Conservation (phyloP, 225 moss, liverwort and hornwort species). For the Marchantia paleacea region DNA sequence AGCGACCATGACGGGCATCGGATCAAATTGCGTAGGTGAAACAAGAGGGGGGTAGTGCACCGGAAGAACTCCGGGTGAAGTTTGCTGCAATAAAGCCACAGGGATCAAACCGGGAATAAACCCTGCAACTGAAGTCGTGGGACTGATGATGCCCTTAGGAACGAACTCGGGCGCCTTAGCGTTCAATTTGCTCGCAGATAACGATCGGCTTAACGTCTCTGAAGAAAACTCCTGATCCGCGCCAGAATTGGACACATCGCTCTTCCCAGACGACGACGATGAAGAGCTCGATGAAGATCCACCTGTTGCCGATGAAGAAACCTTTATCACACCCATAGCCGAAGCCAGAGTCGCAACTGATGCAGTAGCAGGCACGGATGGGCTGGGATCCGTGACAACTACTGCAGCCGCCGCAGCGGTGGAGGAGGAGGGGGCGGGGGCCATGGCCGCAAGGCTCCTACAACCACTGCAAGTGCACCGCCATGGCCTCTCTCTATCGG, state of each 20-base stretch:
- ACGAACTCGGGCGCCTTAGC: slow-evolving; percentile 88
- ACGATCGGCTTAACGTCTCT: slow-evolving; percentile 69
- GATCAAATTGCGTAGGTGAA: slow-evolving; percentile 30
- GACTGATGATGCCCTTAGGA: slow-evolving; percentile 63
- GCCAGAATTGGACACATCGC: slow-evolving; percentile 19
- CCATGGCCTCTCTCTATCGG: slow-evolving; percentile 32
- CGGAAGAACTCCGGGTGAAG: slow-evolving; percentile 40
- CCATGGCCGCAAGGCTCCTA: slow-evolving; percentile 35
- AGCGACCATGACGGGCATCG: slow-evolving; percentile 23
- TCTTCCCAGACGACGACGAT: slow-evolving; percentile 23
- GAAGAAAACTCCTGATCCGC: slow-evolving; percentile 35
- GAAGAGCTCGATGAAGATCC: slow-evolving; percentile 24
- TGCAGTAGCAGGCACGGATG: slow-evolving; percentile 44
- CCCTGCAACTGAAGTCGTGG: slow-evolving; percentile 52
- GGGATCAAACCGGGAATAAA: slow-evolving; percentile 45
- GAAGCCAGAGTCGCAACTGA: slow-evolving; percentile 50
- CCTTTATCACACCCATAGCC: slow-evolving; percentile 38
- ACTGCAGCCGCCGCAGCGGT: slow-evolving; percentile 30
- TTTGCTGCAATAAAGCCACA: slow-evolving; percentile 30
- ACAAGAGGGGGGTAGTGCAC: slow-evolving; percentile 28
- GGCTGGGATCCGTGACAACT: slow-evolving; percentile 43
- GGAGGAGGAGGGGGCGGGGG: slow-evolving; percentile 33
- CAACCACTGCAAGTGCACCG: slow-evolving; percentile 23
- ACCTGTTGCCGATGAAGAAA: slow-evolving; percentile 26
- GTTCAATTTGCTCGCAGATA: slow-evolving; percentile 81